A percentile compares a stretch with the other conserved stretches of the same genome.
These are phyloP conservation scores for Logfia minima DNA, from an alignment of 129 eudicot genomes.

Conservation along the genomic window DNA sequence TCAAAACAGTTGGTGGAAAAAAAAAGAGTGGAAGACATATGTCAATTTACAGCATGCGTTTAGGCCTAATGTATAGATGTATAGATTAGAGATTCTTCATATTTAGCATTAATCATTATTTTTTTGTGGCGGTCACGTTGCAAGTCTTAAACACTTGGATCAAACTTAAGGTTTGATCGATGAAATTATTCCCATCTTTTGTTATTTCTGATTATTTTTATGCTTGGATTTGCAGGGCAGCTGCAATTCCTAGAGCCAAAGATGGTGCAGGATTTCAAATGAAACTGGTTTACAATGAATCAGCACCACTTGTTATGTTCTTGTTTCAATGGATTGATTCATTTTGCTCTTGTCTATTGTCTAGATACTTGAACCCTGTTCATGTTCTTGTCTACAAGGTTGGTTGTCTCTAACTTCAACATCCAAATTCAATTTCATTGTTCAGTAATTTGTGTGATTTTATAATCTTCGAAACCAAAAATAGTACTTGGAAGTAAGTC, in stretches of 20 bases:
- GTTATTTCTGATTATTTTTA: not conserved
- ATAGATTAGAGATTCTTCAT: not conserved
- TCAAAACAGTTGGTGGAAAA: not conserved
- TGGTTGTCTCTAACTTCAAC: conserved; percentile 9
- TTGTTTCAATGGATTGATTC: conserved; percentile 83
- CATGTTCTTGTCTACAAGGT: conserved; percentile 81
- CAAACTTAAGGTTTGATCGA: not conserved
- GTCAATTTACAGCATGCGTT: not conserved
- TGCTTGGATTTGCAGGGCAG: conserved; percentile 62
- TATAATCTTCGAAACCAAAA: not conserved
- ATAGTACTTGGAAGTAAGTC: not conserved
- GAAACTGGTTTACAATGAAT: conserved; percentile 72
- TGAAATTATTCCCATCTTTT: not conserved
- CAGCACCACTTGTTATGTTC: conserved; percentile 67
- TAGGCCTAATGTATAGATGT: no score
- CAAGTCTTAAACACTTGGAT: not conserved
- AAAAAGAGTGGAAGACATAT: not conserved
- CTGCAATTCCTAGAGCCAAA: conserved; percentile 83
- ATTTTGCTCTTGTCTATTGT: conserved; percentile 67
- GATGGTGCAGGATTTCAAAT: conserved; percentile 75
- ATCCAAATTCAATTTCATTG: not conserved
- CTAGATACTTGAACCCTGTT: conserved; percentile 65
- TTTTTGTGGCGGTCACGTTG: not conserved
- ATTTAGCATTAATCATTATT: not conserved
- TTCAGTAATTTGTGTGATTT: not conserved